Percentiles rank a stretch among this genome's conserved stretches.
phyloP scores from a whole-genome alignment of 148 eudicot genomes.

The Fagopyrum homotropicum region DNA sequence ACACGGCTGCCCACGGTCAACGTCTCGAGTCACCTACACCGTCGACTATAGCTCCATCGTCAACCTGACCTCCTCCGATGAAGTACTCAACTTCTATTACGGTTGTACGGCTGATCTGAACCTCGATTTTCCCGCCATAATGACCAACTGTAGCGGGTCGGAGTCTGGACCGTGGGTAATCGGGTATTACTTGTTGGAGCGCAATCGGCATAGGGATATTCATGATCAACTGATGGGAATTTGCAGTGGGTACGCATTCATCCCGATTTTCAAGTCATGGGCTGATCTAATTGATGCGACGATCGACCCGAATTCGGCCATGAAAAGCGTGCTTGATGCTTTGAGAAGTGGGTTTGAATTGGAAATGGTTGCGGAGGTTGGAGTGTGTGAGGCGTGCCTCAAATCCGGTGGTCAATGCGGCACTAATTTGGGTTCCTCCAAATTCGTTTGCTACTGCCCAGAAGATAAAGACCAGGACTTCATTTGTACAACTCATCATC shows the following conservation, averaged over 20 bases:
- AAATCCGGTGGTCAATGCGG: not conserved
- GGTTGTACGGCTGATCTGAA: not conserved
- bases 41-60: not conserved
- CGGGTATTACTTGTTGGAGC: not conserved
- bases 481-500: not conserved
- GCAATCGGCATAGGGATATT: not conserved
- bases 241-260: not conserved
- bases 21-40: not conserved
- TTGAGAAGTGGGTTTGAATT: not conserved
- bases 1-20: not conserved
- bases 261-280: not conserved
- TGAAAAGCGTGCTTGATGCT: not conserved
- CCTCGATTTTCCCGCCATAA: not conserved
- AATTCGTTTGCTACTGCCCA: not conserved
- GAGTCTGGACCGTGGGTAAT: not conserved
- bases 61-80: not conserved
- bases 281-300: not conserved
- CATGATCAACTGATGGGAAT: not conserved
- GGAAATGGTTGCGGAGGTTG: not conserved
- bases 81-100: not conserved
- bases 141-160: not conserved
- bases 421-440: not conserved
- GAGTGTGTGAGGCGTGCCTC: not conserved
- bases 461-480: not conserved
- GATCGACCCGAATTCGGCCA: too few relatives aligned